phyloP scores from a whole-genome alignment of 2,329 filamentous ascomycete genomes.

The Sporothrix euskadiensis region DNA sequence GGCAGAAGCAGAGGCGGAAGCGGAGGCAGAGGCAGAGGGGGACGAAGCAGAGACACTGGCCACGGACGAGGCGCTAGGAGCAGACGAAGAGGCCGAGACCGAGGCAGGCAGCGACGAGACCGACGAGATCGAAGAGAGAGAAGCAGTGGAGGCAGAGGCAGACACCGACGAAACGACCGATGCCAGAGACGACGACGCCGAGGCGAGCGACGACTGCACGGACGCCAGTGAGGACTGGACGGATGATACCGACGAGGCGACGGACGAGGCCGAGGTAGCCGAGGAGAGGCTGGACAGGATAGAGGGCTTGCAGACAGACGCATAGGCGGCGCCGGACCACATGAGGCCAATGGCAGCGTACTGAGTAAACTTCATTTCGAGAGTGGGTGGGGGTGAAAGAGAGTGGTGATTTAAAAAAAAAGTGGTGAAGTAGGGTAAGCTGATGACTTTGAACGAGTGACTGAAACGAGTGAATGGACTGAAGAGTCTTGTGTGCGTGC shows the following conservation, averaged over 20 bases:
- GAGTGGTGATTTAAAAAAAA: neutral
- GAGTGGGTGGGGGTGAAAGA: no score
- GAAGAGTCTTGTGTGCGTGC: slow-evolving; percentile 12
- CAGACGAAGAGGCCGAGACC: neutral
- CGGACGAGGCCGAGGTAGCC: neutral
- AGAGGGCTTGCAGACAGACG: slow-evolving; percentile 1
- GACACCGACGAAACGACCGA: neutral
- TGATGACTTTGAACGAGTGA: neutral
- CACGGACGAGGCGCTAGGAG: neutral
- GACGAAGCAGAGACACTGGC: neutral
- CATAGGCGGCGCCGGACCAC: neutral
- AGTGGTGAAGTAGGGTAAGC: neutral
- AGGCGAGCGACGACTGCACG: neutral
- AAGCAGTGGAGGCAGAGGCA: neutral
- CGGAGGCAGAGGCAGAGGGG: neutral
- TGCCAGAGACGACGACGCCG: neutral
- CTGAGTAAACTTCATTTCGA: slow-evolving; percentile 14
- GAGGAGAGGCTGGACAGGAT: neutral
- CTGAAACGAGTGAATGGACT: slow-evolving; percentile 19
- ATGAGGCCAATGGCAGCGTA: slow-evolving; percentile 2
- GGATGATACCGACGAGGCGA: neutral
- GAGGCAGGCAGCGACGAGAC: neutral
- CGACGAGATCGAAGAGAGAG: neutral
- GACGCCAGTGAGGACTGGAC: slow-evolving; percentile 1
- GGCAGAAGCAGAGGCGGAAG: neutral